These are phyloP conservation scores for Moricandia arvensis DNA, from an alignment of 345 rosid genomes.

Conservation along the genomic window DNA sequence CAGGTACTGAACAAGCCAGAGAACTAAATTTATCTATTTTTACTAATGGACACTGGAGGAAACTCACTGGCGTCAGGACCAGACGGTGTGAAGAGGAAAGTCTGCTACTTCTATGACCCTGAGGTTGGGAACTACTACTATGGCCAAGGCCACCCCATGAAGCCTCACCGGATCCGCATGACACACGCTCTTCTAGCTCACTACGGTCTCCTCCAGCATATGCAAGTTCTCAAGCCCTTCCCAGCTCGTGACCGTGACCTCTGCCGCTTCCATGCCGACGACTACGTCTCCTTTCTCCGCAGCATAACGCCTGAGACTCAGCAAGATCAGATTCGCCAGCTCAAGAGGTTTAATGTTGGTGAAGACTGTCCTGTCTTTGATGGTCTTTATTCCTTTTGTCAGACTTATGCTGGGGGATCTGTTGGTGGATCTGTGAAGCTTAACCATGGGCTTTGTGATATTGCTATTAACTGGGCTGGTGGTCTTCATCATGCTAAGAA, in stretches of 20 bases:
- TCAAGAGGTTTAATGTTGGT: constrained; percentile 70
- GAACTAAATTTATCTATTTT: neutral
- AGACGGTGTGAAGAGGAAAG: constrained; percentile 70
- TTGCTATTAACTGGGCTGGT: constrained; percentile 70
- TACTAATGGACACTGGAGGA: constrained; percentile 54
- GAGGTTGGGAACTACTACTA: constrained; percentile 74
- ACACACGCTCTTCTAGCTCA: constrained; percentile 55
- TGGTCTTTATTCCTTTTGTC: constrained; percentile 70
- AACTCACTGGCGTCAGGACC: constrained; percentile 57
- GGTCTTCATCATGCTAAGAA: constrained; percentile 78
- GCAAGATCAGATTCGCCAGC: constrained; percentile 70
- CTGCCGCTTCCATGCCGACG: constrained; percentile 72
- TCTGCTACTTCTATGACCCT: constrained; percentile 64
- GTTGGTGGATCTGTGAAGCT: constrained; percentile 70
- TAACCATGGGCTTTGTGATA: constrained; percentile 58
- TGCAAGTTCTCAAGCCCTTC: constrained; percentile 62
- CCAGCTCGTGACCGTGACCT: constrained; percentile 74
- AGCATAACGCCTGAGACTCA: constrained; percentile 68
- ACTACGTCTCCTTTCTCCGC: constrained; percentile 61
- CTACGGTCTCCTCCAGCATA: constrained; percentile 67
- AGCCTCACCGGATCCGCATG: constrained; percentile 68
- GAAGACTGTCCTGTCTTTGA: constrained; percentile 78
- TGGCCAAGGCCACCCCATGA: constrained; percentile 67
- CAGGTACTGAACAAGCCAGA: constrained; percentile 19
- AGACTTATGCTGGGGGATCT: constrained; percentile 73